Evolutionary conservation across 768 basidiomycete species (phyloP), one percentile per base, ranked within the genome.

Genomic region (Lactifluus hygrophoroides): DNA sequence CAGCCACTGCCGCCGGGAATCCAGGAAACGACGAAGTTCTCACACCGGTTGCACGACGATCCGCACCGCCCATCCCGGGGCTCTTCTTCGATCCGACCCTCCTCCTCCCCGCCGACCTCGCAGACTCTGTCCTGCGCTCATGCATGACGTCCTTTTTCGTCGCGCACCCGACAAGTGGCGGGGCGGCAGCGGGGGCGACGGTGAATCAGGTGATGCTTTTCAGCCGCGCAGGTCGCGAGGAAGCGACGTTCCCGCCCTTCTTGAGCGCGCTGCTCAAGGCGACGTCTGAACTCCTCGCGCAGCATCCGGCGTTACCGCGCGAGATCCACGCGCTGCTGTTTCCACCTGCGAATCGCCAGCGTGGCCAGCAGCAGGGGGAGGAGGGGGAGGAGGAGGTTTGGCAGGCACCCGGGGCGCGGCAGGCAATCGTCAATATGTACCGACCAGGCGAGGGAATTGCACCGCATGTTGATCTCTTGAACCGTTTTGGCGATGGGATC

Each of bases 391-490:
- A 8, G n/a, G 17, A 37, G 9, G 11, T n/a, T n/a, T n/a, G n/a
- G n/a, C n/a, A 19, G 44, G 72, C 77, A 30, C 69, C 71, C 52
- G 60, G 70, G 44, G 85, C 89, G 0, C 78, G 91, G 27, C 94
- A 97, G 68, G 89, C 84, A 1, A 98, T 97, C 56, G 64, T 97
- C 52, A 98, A 97, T 69, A 75, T 94, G 1, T 98, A 98, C 69
- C 73, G 74, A 21, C 90, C 93, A 0, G 94, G 94, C 7, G 83
- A 93, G 69, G 94, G 94, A 11, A 97, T 98, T 63, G 75, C 84
- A 0, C 80, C 90, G 0, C 94, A 97, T 65, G 80, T 98, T 43
- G 94, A 98, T 67, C 76, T 98, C 23, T 78, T 90, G 3, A 73
- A 77, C 27, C 82, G 94, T 14, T 98, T 88, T 66, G 91, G 81